Conservation (phyloP, 352 stramenopile species). For the Nothophytophthora sp. region DNA sequence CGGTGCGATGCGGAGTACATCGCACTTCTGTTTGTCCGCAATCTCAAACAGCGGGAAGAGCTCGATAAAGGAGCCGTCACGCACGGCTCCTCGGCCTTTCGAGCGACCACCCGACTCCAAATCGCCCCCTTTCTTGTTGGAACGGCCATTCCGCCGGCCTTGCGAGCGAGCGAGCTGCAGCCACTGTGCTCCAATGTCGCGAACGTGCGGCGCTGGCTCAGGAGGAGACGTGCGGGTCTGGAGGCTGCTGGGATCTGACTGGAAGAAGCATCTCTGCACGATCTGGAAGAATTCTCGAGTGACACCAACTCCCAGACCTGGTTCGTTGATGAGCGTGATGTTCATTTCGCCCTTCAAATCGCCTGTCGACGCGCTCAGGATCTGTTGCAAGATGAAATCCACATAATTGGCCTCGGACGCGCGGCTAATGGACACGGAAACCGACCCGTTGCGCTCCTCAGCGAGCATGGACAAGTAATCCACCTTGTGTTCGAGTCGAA, state of each 20-base stretch:
- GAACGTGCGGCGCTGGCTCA: slow-evolving; percentile 32
- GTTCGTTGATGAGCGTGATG: slow-evolving; percentile 69
- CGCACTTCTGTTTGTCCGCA: slow-evolving; percentile 25
- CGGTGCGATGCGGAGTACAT: slow-evolving; percentile 37
- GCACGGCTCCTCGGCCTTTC: slow-evolving; percentile 5
- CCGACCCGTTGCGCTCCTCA: slow-evolving; percentile 52
- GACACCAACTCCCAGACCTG: slow-evolving; percentile 61
- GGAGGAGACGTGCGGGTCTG: not conserved
- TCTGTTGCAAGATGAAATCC: slow-evolving; percentile 73
- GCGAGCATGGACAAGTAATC: slow-evolving; percentile 66
- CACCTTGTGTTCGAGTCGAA: slow-evolving; percentile 78
- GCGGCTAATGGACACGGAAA: slow-evolving; percentile 62
- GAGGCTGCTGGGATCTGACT: slow-evolving; percentile 13
- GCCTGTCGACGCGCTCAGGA: slow-evolving; percentile 44
- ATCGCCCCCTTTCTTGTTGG: slow-evolving; percentile 7
- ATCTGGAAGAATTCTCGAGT: slow-evolving; percentile 80
- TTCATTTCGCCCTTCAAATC: slow-evolving; percentile 67
- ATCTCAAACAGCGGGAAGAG: slow-evolving; percentile 68
- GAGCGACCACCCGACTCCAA: not conserved
- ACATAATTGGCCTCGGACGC: slow-evolving; percentile 61
- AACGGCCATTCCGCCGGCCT: slow-evolving; percentile 12
- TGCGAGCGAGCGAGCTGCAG: slow-evolving; percentile 53
- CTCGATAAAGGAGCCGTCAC: slow-evolving; percentile 18
- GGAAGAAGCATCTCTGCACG: slow-evolving; percentile 65
- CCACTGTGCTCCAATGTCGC: slow-evolving; percentile 65